phyloP scores from a whole-genome alignment of 805 yeast genomes.

The Candida montana region DNA sequence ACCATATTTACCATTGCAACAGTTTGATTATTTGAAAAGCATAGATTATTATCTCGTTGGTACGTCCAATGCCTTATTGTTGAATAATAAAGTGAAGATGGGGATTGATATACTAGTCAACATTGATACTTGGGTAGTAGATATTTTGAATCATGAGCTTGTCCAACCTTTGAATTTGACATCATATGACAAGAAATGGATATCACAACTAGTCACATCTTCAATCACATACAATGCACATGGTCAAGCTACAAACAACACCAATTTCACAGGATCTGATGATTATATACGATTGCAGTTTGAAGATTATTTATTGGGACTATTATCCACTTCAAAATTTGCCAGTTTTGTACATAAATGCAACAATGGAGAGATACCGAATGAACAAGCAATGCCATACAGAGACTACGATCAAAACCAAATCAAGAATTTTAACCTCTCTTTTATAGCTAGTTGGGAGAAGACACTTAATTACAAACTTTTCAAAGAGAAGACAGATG shows the following conservation, averaged over 20 bases:
- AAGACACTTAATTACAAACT: constrained; percentile 48
- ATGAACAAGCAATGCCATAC: constrained; percentile 20
- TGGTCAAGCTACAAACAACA: constrained; percentile 31
- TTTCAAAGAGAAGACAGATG: constrained; percentile 56
- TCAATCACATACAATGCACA: constrained; percentile 32
- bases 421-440: constrained; percentile 35
- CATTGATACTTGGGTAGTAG: constrained; percentile 48
- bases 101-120: constrained; percentile 67
- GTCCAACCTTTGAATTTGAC: constrained; percentile 42
- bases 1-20: constrained; percentile 94
- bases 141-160: constrained; percentile 40
- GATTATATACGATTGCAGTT: constrained; percentile 84
- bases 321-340: constrained; percentile 69
- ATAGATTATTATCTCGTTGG: constrained; percentile 73
- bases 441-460: constrained; percentile 51
- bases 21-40: constrained; percentile 63
- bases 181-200: constrained; percentile 69
- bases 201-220: constrained; percentile 47
- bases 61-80: constrained; percentile 76
- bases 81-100: constrained; percentile 54
- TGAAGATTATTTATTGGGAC: constrained; percentile 81
- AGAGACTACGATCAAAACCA: constrained; percentile 28
- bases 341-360: constrained; percentile 44
- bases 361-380: constrained; percentile 31
- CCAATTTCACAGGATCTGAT: constrained; percentile 67